Evolutionary conservation across 2,329 filamentous ascomycete species (phyloP).

Genomic region (Aspergillus fischeri): DNA sequence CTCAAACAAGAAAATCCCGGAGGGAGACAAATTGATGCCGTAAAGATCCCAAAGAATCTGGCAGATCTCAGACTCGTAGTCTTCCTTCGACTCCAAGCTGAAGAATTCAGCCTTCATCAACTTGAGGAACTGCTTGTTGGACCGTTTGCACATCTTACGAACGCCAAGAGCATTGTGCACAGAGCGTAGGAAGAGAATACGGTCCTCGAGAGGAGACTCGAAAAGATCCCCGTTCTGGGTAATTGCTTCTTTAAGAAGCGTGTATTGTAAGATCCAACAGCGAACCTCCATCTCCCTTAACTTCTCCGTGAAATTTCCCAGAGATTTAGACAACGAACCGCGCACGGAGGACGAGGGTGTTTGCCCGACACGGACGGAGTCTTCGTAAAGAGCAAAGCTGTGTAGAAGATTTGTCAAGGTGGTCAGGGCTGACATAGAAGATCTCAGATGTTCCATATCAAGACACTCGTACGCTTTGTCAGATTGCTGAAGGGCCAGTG

Average conservation of each 20-base stretch:
- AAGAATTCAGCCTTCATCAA: slow-evolving; percentile 84
- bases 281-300: slow-evolving; percentile 84
- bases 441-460: slow-evolving; percentile 70
- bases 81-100: slow-evolving; percentile 68
- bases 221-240: slow-evolving; percentile 63
- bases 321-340: slow-evolving; percentile 39
- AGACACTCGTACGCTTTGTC: slow-evolving; percentile 73
- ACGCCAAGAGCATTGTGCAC: slow-evolving; percentile 81
- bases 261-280: slow-evolving; percentile 83
- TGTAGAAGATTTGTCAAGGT: slow-evolving; percentile 73
- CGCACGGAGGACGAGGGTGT: slow-evolving; percentile 57
- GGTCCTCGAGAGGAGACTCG: slow-evolving; percentile 63
- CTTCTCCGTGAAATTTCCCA: slow-evolving; percentile 57
- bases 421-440: slow-evolving; percentile 67
- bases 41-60: slow-evolving; percentile 82
- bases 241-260: slow-evolving; percentile 70
- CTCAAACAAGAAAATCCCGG: slow-evolving; percentile 64
- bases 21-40: slow-evolving; percentile 70
- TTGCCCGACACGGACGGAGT: slow-evolving; percentile 76
- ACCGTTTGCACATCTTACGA: slow-evolving; percentile 77
- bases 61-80: slow-evolving; percentile 80
- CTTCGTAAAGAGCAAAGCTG: slow-evolving; percentile 74
- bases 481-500: slow-evolving; percentile 62
- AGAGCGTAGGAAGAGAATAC: slow-evolving; percentile 73
- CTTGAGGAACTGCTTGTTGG: slow-evolving; percentile 83